A percentile compares a stretch with the other conserved stretches of the same genome.
phyloP scores from a whole-genome alignment of 139 green algal genomes.

The Coelastrella sp. region DNA sequence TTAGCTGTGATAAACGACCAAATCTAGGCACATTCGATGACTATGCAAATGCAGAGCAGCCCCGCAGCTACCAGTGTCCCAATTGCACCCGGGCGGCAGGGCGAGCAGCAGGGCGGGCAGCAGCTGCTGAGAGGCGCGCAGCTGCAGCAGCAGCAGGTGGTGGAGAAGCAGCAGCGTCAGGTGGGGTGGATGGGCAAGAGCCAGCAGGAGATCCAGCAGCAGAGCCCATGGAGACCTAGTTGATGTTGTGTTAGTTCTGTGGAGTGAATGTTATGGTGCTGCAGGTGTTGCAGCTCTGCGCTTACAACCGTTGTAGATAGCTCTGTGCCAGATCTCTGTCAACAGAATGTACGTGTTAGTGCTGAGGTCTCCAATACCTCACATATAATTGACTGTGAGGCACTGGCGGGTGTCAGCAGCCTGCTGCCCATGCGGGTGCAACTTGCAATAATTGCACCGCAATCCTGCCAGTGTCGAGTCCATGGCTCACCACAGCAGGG shows the following conservation, averaged over 20 bases:
- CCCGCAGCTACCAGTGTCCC: slow-evolving; percentile 66
- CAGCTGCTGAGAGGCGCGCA: neutral
- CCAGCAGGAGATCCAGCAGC: neutral
- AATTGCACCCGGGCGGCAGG: slow-evolving; percentile 51
- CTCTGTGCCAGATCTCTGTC: no score
- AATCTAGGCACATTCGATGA: slow-evolving; percentile 68
- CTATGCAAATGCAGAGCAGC: slow-evolving; percentile 58
- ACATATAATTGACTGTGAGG: no score
- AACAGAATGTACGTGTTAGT: no score
- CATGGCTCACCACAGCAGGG: no score
- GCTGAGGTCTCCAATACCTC: no score
- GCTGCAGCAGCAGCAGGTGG: neutral
- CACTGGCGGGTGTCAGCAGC: no score
- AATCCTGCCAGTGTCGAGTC: no score
- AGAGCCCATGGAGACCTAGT: neutral
- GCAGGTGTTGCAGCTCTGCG: no score
- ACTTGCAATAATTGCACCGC: no score
- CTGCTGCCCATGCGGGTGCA: no score
- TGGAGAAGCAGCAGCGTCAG: neutral
- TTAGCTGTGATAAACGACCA: slow-evolving; percentile 67
- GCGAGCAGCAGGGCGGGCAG: slow-evolving; percentile 30
- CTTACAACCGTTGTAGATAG: no score
- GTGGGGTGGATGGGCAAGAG: neutral
- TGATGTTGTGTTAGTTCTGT: neutral
- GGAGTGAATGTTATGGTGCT: no score